Evolutionary conservation across 768 basidiomycete species (phyloP).

Genomic region (Auricularia sp.): DNA sequence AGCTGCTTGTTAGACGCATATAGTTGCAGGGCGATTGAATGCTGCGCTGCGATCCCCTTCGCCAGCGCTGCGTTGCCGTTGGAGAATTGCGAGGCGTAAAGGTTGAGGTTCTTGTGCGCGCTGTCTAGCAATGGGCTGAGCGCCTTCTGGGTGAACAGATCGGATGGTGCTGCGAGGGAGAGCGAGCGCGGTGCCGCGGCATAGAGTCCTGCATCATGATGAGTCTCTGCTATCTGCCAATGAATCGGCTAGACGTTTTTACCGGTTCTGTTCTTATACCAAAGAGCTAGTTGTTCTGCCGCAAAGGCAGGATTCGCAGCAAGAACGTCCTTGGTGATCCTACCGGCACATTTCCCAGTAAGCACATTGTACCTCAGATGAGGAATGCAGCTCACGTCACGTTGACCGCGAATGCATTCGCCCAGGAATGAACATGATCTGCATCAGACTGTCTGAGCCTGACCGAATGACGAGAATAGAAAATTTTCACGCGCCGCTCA

Average conservation of each 20-base stretch:
- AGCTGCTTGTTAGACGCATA: slow-evolving; percentile 5
- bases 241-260: neutral
- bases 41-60: slow-evolving; percentile 7
- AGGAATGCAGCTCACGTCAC: slow-evolving; percentile 3
- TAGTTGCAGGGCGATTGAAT: slow-evolving; percentile 1
- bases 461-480: neutral
- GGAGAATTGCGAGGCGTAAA: slow-evolving; percentile 1
- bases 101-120: neutral
- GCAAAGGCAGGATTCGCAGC: slow-evolving; percentile 4
- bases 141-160: slow-evolving; percentile 4
- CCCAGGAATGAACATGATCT: slow-evolving; percentile 10
- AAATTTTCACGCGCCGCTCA: neutral
- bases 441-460: neutral
- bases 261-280: slow-evolving; percentile 9
- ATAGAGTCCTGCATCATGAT: neutral
- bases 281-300: slow-evolving; percentile 5
- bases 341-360: neutral
- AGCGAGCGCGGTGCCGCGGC: slow-evolving; percentile 7
- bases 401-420: slow-evolving; percentile 5
- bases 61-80: slow-evolving; percentile 8
- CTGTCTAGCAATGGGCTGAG: neutral
- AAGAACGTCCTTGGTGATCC: slow-evolving; percentile 4
- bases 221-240: too few species aligned
- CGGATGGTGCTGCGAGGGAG: slow-evolving; percentile 5
- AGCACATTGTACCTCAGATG: neutral